Evolutionary conservation across 2,329 filamentous ascomycete genomes (phyloP), one percentile per base, ranked within the genome.

Genomic region (Sclerotinia trifoliorum): DNA sequence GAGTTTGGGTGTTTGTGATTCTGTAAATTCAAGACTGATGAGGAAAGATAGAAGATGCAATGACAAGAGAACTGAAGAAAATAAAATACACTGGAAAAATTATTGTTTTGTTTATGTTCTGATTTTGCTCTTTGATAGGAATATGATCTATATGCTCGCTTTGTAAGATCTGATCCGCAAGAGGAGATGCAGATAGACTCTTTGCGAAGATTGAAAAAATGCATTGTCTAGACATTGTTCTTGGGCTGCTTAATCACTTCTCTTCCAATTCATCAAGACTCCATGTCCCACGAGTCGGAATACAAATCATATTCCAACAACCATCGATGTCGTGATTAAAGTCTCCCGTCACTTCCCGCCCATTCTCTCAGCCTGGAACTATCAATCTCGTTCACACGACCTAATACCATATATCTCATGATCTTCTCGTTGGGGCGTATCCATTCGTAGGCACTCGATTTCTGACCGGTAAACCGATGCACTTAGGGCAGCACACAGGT

Each of bases 401-500:
- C 17, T n/a, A 8, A 49, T 21, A n/a, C n/a, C 24, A 1, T 6
- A 7, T 39, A 26, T 26, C 5, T 46, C 19, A 51, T 62, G 29
- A 51, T 26, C 46, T 29, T 63, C 60, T n/a, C 5, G 39, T 42
- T 5, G n/a, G 17, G 11, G n/a, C 5, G 13, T 39, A 13, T 5
- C 24, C 46, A 11, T 21, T 26, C 3, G 29, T 39, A 39, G 60
- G 46, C 32, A 42, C 32, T 51, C 29, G n/a, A 42, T 39, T 63
- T 26, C 35, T 32, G 5, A 19, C 39, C 3, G 60, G 46, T 1
- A n/a, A 3, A 39, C 15, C 11, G 3, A 46, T 51, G 10, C 64
- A 66, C 51, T 66, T 48, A 2, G 39, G 39, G 32, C 64, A 66
- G 26, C 56, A 48, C 26, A 44, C 64, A 4, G 54, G 64, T 51